phyloP scores from a whole-genome alignment of 2,329 filamentous ascomycete species.

The Escovopsis sp. region DNA sequence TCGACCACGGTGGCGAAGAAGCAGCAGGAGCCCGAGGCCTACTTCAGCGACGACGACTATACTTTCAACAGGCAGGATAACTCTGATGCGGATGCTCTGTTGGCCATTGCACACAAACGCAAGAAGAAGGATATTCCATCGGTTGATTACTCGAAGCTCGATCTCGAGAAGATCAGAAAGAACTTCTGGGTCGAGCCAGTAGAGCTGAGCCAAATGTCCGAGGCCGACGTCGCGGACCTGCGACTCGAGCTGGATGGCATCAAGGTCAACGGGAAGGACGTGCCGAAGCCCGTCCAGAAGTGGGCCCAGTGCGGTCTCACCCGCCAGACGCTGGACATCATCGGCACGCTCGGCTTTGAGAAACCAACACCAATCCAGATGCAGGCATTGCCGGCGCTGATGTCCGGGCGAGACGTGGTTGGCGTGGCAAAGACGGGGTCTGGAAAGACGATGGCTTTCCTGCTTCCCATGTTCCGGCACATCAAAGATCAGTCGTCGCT shows the following conservation, averaged over 20 bases:
- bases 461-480: constrained; percentile 93
- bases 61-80: constrained; percentile 34
- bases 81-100: constrained; percentile 30
- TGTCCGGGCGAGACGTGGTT: constrained; percentile 91
- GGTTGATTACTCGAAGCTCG: constrained; percentile 73
- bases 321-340: constrained; percentile 71
- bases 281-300: constrained; percentile 87
- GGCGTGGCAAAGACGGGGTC: constrained; percentile 96
- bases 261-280: constrained; percentile 75
- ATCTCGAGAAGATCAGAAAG: constrained; percentile 77
- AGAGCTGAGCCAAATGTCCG: constrained; percentile 68
- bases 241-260: constrained; percentile 87
- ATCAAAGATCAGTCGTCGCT: constrained; percentile 84
- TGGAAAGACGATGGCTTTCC: constrained; percentile 90
- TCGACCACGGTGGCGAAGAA: constrained; percentile 22
- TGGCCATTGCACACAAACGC: constrained; percentile 44
- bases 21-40: constrained; percentile 60
- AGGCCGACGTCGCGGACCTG: constrained; percentile 68
- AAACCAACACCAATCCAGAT: constrained; percentile 88
- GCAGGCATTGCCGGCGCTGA: constrained; percentile 85
- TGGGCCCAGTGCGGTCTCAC: constrained; percentile 93
- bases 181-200: constrained; percentile 87
- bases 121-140: constrained; percentile 94
- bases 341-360: constrained; percentile 68
- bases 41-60: constrained; percentile 77